phyloP scores from a whole-genome alignment of 306 rosid genomes.

The Cicer bijugum region DNA sequence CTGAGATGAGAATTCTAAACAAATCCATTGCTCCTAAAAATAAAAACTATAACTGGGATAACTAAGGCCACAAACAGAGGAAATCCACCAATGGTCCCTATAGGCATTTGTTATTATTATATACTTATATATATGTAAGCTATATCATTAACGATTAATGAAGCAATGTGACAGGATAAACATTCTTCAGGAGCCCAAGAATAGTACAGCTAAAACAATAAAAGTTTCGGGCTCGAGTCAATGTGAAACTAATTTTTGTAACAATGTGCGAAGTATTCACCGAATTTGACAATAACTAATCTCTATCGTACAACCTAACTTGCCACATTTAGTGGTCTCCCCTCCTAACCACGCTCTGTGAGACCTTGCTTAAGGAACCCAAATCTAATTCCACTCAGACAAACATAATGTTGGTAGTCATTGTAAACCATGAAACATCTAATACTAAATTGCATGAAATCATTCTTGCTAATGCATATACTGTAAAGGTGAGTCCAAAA shows the following conservation, averaged over 20 bases:
- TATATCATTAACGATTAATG: neutral
- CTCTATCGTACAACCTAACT: too few relatives aligned
- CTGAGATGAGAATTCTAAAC: slow-evolving; percentile 16
- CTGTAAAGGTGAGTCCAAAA: neutral
- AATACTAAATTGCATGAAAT: slow-evolving; percentile 5
- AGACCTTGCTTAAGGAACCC: too few relatives aligned
- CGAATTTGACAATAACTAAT: too few relatives aligned
- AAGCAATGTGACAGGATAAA: neutral
- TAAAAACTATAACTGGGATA: neutral
- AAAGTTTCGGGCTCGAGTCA: neutral
- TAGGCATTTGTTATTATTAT: slow-evolving; percentile 8
- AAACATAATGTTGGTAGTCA: too few relatives aligned
- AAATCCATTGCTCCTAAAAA: neutral
- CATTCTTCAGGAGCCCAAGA: slow-evolving; percentile 20
- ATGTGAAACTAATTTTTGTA: neutral
- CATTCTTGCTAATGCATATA: neutral
- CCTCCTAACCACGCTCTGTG: too few relatives aligned
- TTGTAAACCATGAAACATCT: neutral
- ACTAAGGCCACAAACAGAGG: neutral
- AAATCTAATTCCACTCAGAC: too few relatives aligned
- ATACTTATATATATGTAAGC: neutral
- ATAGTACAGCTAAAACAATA: neutral
- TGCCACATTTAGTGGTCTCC: too few relatives aligned
- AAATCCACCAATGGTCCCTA: slow-evolving; percentile 3
- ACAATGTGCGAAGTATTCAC: too few relatives aligned